phyloP scores from a whole-genome alignment of 352 stramenopile species.

The Globisporangium spiculum region DNA sequence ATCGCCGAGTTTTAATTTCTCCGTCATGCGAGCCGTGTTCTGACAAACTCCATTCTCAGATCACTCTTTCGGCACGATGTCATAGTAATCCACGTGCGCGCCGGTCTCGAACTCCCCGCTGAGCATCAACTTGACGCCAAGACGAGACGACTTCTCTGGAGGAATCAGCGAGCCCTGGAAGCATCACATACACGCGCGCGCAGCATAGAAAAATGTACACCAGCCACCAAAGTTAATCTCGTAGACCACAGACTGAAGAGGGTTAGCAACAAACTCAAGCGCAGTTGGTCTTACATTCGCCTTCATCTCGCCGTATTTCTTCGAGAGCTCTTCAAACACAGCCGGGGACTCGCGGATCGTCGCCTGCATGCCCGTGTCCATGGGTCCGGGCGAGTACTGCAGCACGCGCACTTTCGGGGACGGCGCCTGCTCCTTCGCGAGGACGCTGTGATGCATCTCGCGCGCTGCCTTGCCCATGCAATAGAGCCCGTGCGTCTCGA shows the following conservation, averaged over 20 bases:
- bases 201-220: neutral
- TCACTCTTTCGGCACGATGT: conserved; percentile 17
- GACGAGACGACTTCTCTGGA: conserved; percentile 48
- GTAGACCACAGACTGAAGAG: neutral
- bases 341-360: conserved; percentile 51
- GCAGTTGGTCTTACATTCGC: conserved; percentile 14
- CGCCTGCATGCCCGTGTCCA: conserved; percentile 86
- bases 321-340: conserved; percentile 35
- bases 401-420: conserved; percentile 49
- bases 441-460: conserved; percentile 83
- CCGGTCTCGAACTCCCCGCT: conserved; percentile 52
- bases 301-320: conserved; percentile 57
- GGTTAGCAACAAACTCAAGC: neutral
- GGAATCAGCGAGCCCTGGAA: conserved; percentile 45
- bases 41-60: neutral
- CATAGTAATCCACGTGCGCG: conserved; percentile 81
- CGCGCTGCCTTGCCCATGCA: conserved; percentile 82
- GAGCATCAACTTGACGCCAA: conserved; percentile 56
- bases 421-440: conserved; percentile 57
- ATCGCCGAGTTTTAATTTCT: neutral
- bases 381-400: conserved; percentile 84
- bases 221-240: neutral
- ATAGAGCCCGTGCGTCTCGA: conserved; percentile 77
- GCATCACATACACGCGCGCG: neutral
- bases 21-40: neutral